A percentile compares a stretch with the other conserved stretches of the same genome.
phyloP scores from a whole-genome alignment of 2,329 filamentous ascomycete species.

The Colletotrichum sp. region DNA sequence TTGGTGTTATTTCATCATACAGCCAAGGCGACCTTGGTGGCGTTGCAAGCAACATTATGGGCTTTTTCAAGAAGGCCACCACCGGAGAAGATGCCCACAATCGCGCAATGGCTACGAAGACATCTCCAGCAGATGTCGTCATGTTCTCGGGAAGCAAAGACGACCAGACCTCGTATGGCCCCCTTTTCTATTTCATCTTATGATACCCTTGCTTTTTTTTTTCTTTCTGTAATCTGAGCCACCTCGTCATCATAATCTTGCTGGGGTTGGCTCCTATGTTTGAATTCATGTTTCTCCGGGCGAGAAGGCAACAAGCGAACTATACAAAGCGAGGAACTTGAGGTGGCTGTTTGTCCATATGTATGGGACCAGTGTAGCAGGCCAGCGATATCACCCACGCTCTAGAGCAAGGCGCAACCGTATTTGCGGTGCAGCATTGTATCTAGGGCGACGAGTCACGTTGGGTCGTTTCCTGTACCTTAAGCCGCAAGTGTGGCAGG shows the following conservation, averaged over 20 bases:
- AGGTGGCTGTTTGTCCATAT: neutral
- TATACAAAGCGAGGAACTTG: neutral
- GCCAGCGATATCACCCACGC: constrained; percentile 32
- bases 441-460: constrained; percentile 52
- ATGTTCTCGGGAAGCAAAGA: constrained; percentile 99
- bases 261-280: neutral
- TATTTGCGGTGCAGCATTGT: constrained; percentile 38
- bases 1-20: constrained; percentile 64
- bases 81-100: constrained; percentile 82
- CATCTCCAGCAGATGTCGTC: constrained; percentile 91
- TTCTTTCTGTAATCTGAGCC: neutral
- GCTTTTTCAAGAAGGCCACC: constrained; percentile 88
- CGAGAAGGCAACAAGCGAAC: neutral
- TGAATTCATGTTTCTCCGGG: neutral
- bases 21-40: constrained; percentile 78
- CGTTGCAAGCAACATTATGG: constrained; percentile 80
- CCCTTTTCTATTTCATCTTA: constrained; percentile 27
- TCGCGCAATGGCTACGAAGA: constrained; percentile 85
- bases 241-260: neutral
- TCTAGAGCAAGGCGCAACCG: constrained; percentile 44
- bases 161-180: constrained; percentile 82
- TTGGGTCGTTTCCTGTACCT: constrained; percentile 35
- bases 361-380: neutral
- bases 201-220: constrained; percentile 6
- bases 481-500: constrained; percentile 1